Conservation (phyloP, 768 basidiomycete species). For the Holtermannia corniformis region DNA sequence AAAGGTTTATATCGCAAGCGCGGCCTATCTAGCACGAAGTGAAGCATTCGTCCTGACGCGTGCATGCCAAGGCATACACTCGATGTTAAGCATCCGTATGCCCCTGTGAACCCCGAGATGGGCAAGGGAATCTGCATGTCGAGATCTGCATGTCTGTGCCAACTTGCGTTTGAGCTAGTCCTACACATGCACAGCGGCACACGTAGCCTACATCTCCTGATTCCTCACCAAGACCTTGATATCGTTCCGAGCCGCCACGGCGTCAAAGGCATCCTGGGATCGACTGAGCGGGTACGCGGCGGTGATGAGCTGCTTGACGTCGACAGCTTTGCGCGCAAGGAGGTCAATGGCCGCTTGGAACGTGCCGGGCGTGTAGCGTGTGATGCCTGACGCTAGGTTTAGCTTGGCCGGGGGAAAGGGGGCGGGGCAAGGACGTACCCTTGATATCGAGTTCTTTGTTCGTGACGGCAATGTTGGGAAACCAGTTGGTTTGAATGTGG, state of each 20-base stretch:
- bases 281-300: constrained; percentile 21
- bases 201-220: constrained; percentile 16
- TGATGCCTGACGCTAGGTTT: constrained; percentile 18
- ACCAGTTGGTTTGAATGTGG: constrained; percentile 27
- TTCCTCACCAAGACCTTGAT: constrained; percentile 34
- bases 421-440: constrained; percentile 13
- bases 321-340: constrained; percentile 24
- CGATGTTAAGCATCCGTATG: too few species aligned
- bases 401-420: background rate
- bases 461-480: constrained; percentile 31
- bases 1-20: too few species aligned
- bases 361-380: constrained; percentile 28
- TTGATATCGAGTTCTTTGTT: constrained; percentile 36
- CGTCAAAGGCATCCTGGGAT: constrained; percentile 26
- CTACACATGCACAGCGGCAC: too few species aligned
- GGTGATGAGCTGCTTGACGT: constrained; percentile 30
- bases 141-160: too few species aligned
- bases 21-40: too few species aligned
- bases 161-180: too few species aligned
- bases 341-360: constrained; percentile 33
- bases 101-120: too few species aligned
- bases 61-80: too few species aligned
- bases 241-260: constrained; percentile 23
- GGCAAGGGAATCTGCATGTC: too few species aligned
- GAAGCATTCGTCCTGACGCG: too few species aligned